These are phyloP conservation scores for Parastagonospora nodorum DNA, from an alignment of 2,329 filamentous ascomycete species.

Conservation along the genomic window DNA sequence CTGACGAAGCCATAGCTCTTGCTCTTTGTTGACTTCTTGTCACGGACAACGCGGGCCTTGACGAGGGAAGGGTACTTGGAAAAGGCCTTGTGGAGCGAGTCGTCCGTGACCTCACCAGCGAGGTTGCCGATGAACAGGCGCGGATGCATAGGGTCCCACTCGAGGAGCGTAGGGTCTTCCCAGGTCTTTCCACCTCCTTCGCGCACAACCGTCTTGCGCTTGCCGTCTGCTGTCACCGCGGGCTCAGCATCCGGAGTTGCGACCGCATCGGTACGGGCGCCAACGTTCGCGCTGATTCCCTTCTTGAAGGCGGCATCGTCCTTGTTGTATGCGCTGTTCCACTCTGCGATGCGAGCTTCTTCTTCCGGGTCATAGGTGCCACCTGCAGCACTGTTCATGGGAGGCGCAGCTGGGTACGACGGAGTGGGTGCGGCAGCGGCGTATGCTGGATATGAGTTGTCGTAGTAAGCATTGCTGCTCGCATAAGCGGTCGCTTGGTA, in stretches of 20 bases:
- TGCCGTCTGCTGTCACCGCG: slow-evolving; percentile 58
- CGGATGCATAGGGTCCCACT: slow-evolving; percentile 95
- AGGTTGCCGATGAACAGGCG: slow-evolving; percentile 96
- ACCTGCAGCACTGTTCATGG: slow-evolving; percentile 37
- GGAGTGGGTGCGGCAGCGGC: slow-evolving; percentile 47
- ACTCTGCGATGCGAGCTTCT: slow-evolving; percentile 90
- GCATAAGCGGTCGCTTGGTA: slow-evolving; percentile 48
- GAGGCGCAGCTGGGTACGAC: slow-evolving; percentile 22
- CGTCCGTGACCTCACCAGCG: slow-evolving; percentile 95
- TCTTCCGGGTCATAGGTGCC: slow-evolving; percentile 71
- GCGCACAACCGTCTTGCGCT: slow-evolving; percentile 85
- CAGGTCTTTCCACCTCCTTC: slow-evolving; percentile 90
- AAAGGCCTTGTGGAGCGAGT: slow-evolving; percentile 93
- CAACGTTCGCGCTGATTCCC: slow-evolving; percentile 48
- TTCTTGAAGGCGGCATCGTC: slow-evolving; percentile 57
- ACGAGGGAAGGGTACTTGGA: slow-evolving; percentile 84
- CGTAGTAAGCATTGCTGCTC: slow-evolving; percentile 52
- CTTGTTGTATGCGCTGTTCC: slow-evolving; percentile 86
- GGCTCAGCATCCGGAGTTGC: slow-evolving; percentile 53
- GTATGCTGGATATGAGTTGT: slow-evolving; percentile 77
- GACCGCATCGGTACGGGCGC: slow-evolving; percentile 41
- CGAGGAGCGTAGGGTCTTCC: slow-evolving; percentile 85
- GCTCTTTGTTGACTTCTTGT: slow-evolving; percentile 95
- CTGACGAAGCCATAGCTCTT: slow-evolving; percentile 97
- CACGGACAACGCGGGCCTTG: slow-evolving; percentile 90